Evolutionary conservation across 1,284 basidiomycete species (phyloP).

Genomic region (Malassezia globosa): DNA sequence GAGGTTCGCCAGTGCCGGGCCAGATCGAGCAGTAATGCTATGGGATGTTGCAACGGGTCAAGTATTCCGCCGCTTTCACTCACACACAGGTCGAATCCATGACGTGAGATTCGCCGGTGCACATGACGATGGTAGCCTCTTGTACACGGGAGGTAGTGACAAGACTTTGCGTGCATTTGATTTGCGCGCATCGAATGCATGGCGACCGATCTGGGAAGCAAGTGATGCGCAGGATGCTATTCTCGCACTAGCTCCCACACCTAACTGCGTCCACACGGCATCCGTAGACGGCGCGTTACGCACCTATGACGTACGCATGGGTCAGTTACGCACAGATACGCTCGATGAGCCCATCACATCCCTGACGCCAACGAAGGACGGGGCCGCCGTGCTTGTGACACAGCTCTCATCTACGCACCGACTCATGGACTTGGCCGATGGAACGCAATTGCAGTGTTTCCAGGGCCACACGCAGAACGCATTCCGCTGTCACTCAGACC

Average conservation of each 20-base stretch:
- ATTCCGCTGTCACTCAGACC: constrained; percentile 70
- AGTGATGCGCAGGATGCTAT: constrained; percentile 83
- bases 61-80: constrained; percentile 67
- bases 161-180: constrained; percentile 36
- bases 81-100: constrained; percentile 81
- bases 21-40: constrained; percentile 78
- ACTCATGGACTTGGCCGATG: constrained; percentile 71
- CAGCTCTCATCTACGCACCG: constrained; percentile 73
- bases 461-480: constrained; percentile 61
- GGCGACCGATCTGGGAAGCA: constrained; percentile 71
- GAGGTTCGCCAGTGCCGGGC: constrained; percentile 82
- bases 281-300: constrained; percentile 83
- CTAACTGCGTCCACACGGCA: constrained; percentile 59
- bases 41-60: constrained; percentile 88
- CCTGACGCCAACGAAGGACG: constrained; percentile 59
- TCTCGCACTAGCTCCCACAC: constrained; percentile 51
- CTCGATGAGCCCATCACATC: constrained; percentile 67
- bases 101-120: constrained; percentile 61
- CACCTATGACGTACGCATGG: constrained; percentile 84
- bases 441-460: constrained; percentile 75
- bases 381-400: constrained; percentile 65
- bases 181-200: constrained; percentile 51
- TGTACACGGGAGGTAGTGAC: constrained; percentile 32
- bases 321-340: constrained; percentile 73
- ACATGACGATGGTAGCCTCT: constrained; percentile 20